Conservation (phyloP, 352 stramenopile genomes). For the Phytophthora boehmeriae region DNA sequence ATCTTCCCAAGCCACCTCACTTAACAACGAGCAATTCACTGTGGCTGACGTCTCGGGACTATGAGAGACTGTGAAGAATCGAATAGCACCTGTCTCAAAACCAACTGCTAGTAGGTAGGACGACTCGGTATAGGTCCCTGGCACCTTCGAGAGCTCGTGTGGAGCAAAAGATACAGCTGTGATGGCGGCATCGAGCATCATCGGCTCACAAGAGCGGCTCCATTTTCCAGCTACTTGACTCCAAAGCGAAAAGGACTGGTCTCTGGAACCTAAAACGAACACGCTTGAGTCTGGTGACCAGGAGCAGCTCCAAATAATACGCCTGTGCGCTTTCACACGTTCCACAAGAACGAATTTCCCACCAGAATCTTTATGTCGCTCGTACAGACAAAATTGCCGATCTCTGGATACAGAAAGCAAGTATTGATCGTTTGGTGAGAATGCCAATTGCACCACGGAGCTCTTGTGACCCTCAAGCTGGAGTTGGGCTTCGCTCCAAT, state of each 20-base stretch:
- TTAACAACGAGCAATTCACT: constrained; percentile 14
- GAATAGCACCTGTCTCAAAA: constrained; percentile 60
- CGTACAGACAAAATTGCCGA: constrained; percentile 72
- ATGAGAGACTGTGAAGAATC: constrained; percentile 38
- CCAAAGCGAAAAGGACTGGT: constrained; percentile 75
- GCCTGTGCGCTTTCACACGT: constrained; percentile 71
- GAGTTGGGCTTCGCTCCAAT: constrained; percentile 52
- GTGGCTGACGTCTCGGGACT: not conserved
- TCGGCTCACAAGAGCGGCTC: constrained; percentile 16
- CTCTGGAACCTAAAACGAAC: constrained; percentile 66
- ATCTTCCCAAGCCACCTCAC: constrained; percentile 25
- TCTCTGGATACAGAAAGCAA: constrained; percentile 79
- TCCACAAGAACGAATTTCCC: constrained; percentile 44
- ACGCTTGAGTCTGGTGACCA: constrained; percentile 66
- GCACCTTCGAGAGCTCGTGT: not conserved
- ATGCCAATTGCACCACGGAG: constrained; percentile 79
- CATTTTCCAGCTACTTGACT: constrained; percentile 24
- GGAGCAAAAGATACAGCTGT: constrained; percentile 70
- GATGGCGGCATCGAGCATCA: constrained; percentile 49
- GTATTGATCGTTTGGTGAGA: constrained; percentile 64
- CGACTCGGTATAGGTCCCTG: not conserved
- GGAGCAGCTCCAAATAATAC: constrained; percentile 83
- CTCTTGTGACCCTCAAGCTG: constrained; percentile 76
- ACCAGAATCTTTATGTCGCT: constrained; percentile 21
- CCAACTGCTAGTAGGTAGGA: constrained; percentile 60